Evolutionary conservation across 164 flowering plant genomes (phyloP), one percentile per base, ranked within the genome.

Genomic region (Liriodendron chinense): DNA sequence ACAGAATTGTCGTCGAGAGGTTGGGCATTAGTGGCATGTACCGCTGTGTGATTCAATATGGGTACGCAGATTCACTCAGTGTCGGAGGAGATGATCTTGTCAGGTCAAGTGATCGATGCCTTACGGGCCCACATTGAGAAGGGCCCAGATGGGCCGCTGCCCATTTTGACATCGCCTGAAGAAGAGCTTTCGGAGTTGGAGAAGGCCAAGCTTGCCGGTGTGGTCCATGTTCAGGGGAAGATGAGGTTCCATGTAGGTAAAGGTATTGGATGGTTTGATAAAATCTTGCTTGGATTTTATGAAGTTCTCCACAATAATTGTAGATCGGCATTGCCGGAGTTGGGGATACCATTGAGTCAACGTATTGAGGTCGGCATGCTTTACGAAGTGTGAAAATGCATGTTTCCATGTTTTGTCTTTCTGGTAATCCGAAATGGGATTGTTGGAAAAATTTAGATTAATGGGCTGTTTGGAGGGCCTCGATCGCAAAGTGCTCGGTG

Each of bases 281-380:
- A 80, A 76, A 61, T 77, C 66, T 82, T 91, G 88, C 92, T 92
- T 23, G 85, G 77, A 7, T 92, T 92, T 76, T 92, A 92, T 80
- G 91, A 91, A 84, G 74, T 89, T 57, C 18, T 92, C 78, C 97
- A 91, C 67, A 83, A 83, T 65, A 91, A 87, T 62, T 92, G 95
- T 68, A 84, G 97, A 80, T 84, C 97, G 43, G 90, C 90, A 0
- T 73, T 91, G 48, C 95, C 97, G 65, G 82, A 92, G 66, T 81
- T 87, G 47, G 91, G 86, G 2, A 82, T 91, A 56, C 94, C 94
- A 1, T 77, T 82, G n/a, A 73, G 77, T 0, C 90, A 91, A 67
- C 76, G 91, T 1, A 85, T 91, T 71, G 95, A 92, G 77, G 91
- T 92, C 64, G 97, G 95, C 34, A 92, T 92, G 97, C 86, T 89